phyloP scores from a whole-genome alignment of 306 rosid genomes.

The Canavalia gladiata region DNA sequence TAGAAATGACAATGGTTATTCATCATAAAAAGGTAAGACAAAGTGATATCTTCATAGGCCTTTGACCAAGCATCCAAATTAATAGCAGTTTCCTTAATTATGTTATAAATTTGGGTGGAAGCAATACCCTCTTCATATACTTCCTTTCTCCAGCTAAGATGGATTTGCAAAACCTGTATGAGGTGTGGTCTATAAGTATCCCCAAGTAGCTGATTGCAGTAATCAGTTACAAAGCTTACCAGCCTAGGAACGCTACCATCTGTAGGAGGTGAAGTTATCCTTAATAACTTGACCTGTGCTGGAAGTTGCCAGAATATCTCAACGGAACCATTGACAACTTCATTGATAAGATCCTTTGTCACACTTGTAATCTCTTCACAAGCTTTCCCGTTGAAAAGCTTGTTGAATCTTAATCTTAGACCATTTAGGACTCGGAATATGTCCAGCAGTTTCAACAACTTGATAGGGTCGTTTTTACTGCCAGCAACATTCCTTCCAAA shows the following conservation, averaged over 20 bases:
- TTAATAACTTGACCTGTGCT: conserved; percentile 72
- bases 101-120: conserved; percentile 52
- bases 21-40: conserved; percentile 90
- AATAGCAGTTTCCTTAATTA: conserved; percentile 71
- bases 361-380: conserved; percentile 66
- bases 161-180: conserved; percentile 68
- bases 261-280: conserved; percentile 73
- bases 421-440: conserved; percentile 69
- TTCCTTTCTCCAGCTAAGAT: conserved; percentile 74
- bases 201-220: conserved; percentile 73
- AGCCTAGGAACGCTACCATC: conserved; percentile 85
- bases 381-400: conserved; percentile 67
- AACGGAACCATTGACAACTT: conserved; percentile 68
- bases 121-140: conserved; percentile 57
- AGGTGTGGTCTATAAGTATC: conserved; percentile 68
- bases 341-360: conserved; percentile 76
- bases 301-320: conserved; percentile 88
- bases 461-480: conserved; percentile 71
- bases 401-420: conserved; percentile 72
- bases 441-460: conserved; percentile 78
- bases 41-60: conserved; percentile 67
- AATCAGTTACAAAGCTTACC: conserved; percentile 73
- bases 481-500: conserved; percentile 70
- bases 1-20: conserved; percentile 86
- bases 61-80: conserved; percentile 89